phyloP scores from a whole-genome alignment of 2,329 filamentous ascomycete species.

The Cladosporium sp. region DNA sequence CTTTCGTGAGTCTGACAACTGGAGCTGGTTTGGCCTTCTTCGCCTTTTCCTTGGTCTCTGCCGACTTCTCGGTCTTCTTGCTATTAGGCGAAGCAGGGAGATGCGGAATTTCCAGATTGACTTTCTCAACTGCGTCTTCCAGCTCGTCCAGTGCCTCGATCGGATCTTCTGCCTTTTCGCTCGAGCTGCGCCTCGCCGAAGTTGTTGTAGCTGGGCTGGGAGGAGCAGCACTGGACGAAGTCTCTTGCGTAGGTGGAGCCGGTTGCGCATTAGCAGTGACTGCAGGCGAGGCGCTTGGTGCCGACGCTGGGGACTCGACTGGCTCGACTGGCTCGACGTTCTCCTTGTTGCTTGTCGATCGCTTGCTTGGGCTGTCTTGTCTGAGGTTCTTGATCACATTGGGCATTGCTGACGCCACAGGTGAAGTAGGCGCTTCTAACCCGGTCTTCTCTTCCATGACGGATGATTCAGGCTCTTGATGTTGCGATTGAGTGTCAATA shows the following conservation, averaged over 20 bases:
- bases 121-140: conserved; percentile 46
- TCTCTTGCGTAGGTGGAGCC: neutral
- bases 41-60: neutral
- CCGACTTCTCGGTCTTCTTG: conserved; percentile 15
- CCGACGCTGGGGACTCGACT: conserved; percentile 18
- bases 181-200: conserved; percentile 1
- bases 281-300: neutral
- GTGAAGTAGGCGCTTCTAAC: conserved; percentile 15
- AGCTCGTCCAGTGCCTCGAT: conserved; percentile 47
- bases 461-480: neutral
- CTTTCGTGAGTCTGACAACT: conserved; percentile 26
- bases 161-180: conserved; percentile 23
- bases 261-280: neutral
- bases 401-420: conserved; percentile 18
- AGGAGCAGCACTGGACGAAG: neutral
- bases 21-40: conserved; percentile 20
- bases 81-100: conserved; percentile 24
- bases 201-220: conserved; percentile 11
- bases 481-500: neutral
- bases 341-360: conserved; percentile 29
- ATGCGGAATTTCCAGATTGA: conserved; percentile 30
- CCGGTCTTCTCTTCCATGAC: neutral
- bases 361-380: conserved; percentile 22
- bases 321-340: conserved; percentile 24
- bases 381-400: conserved; percentile 20